A percentile compares a stretch with the other conserved stretches of the same genome.
Evolutionary conservation across 2,329 filamentous ascomycete genomes (phyloP).

Genomic region (Cordyceps cicadae): DNA sequence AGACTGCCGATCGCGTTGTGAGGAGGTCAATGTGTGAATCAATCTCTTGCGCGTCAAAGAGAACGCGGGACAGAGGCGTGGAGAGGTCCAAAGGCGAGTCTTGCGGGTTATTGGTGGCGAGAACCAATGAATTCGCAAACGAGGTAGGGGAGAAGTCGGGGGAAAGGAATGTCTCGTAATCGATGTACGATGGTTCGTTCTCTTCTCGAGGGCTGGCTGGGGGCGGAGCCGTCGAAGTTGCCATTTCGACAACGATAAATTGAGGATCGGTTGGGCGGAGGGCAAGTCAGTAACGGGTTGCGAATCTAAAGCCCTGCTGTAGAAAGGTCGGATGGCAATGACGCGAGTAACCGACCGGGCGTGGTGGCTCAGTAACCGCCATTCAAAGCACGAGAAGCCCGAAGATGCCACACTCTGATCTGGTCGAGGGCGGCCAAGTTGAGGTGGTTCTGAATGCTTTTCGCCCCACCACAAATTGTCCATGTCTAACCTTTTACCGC

Average conservation of each 20-base stretch:
- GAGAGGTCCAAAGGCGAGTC: conserved; percentile 88
- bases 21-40: conserved; percentile 90
- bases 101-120: conserved; percentile 83
- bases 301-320: background rate
- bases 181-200: conserved; percentile 76
- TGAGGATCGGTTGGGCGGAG: background rate
- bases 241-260: background rate
- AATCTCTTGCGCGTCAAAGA: conserved; percentile 95
- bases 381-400: background rate
- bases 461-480: background rate
- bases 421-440: background rate
- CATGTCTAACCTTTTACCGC: background rate
- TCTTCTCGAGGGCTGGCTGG: conserved; percentile 26
- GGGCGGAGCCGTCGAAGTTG: background rate
- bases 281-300: background rate
- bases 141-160: conserved; percentile 70
- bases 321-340: background rate
- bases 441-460: background rate
- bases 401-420: background rate
- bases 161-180: conserved; percentile 85
- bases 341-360: background rate
- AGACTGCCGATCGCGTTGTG: conserved; percentile 74
- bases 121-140: conserved; percentile 84
- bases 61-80: conserved; percentile 82
- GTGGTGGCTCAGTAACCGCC: background rate